Base-by-base conservation (phyloP, 192 early-diverging fungal genomes). In the Spizellomyces sp. region DNA sequence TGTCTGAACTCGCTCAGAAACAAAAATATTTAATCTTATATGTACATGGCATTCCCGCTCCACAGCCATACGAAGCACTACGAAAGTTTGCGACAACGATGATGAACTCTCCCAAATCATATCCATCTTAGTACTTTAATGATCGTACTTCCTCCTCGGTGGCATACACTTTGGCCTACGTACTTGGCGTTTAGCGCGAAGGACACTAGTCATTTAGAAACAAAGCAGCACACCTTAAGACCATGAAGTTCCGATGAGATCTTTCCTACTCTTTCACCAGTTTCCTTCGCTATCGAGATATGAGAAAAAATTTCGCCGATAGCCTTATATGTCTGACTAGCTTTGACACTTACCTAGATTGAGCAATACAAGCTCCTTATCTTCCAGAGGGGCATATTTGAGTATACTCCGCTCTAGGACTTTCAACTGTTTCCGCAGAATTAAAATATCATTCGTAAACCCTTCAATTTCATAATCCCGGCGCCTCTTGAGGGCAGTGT, bases 401-500 rank as follows among this genome's bases (percentile, higher is more conserved):
- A 89, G 72, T 43, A 89, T 84, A 8, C 67, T 75, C 56, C 80
- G 81, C 70, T 89, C 87, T 41, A 89, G 77, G 5, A 48, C 56
- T 59, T 77, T 80, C 41, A 89, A 67, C 66, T 88, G 81, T 48
- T 81, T 79, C 19, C 88, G 76, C 44, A 89, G 65, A 19, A 55
- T 64, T 4, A 80, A 22, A 58, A 89, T 89, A 66, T 89, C 88
- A 71, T 84, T 87, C 0, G 88, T 88, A 71, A 89, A 89, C 8
- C 87, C 88, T 67, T 89, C 88, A 64, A 89, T 87, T 70, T 89
- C 88, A 58, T 75, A 83, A 71, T 89, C 80, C 8, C 88, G 77
- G 8, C 88, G 79, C 5, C 79, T 80, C 60, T 82, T 80, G 46
- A 89, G 64, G 0, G 81, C 21, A 19, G 66, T 63, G 68, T 89